These are phyloP conservation scores for Skeletonema costatum DNA, from an alignment of 108 stramenopile genomes.

Conservation along the genomic window DNA sequence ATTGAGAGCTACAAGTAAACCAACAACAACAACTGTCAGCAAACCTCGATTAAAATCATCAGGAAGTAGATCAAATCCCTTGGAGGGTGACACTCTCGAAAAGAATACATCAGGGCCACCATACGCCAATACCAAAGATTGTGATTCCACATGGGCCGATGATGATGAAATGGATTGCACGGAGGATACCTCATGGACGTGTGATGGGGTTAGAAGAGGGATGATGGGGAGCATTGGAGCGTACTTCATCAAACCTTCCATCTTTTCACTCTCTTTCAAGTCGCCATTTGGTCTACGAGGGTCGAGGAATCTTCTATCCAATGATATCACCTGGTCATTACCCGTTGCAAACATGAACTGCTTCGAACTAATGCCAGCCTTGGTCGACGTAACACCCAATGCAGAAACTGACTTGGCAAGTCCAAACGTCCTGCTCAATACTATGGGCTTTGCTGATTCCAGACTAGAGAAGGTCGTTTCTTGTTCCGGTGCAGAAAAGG, in stretches of 20 bases:
- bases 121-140: constrained; percentile 71
- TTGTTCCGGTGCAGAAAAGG: constrained; percentile 88
- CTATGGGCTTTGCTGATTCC: constrained; percentile 86
- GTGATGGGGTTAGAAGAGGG: constrained; percentile 60
- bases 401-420: constrained; percentile 81
- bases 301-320: constrained; percentile 82
- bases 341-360: constrained; percentile 82
- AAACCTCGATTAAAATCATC: constrained; percentile 79
- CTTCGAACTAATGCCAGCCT: constrained; percentile 89
- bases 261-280: constrained; percentile 76
- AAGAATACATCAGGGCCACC: constrained; percentile 91
- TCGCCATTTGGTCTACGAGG: constrained; percentile 91
- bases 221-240: constrained; percentile 72
- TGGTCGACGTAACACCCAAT: constrained; percentile 87
- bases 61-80: constrained; percentile 88
- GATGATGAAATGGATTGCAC: constrained; percentile 58
- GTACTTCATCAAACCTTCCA: constrained; percentile 81
- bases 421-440: constrained; percentile 85
- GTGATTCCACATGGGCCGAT: constrained; percentile 82
- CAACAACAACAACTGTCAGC: constrained; percentile 63
- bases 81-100: constrained; percentile 77
- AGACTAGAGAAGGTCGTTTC: constrained; percentile 74
- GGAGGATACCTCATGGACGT: constrained; percentile 65
- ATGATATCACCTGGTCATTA: constrained; percentile 70
- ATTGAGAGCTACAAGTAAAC: constrained; percentile 55